phyloP scores from a whole-genome alignment of 2,329 filamentous ascomycete genomes.

The Sarocladiaceae sp. region DNA sequence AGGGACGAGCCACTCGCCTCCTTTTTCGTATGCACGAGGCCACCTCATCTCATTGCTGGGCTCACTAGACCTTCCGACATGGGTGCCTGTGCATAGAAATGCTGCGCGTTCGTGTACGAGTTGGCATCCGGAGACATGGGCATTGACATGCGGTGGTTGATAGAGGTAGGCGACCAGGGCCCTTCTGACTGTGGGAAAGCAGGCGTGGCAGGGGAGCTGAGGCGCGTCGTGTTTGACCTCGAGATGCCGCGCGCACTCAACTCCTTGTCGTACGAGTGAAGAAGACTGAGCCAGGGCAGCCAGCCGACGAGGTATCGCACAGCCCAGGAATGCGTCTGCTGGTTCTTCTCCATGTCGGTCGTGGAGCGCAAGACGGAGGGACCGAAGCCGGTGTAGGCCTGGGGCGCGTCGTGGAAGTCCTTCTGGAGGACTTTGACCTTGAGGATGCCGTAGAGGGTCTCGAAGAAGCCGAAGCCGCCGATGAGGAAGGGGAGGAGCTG shows the following conservation, averaged over 20 bases:
- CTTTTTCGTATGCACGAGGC: no score
- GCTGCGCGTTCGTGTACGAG: neutral
- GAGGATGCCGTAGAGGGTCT: constrained; percentile 14
- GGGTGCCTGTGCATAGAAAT: neutral
- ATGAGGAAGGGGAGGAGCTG: constrained; percentile 18
- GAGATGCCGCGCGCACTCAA: constrained; percentile 9
- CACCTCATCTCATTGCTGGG: neutral
- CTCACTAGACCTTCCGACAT: neutral
- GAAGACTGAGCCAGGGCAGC: constrained; percentile 18
- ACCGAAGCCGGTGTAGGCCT: neutral
- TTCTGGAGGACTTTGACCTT: constrained; percentile 12
- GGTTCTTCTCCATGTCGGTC: constrained; percentile 7
- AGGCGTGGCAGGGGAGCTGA: neutral
- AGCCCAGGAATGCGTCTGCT: neutral
- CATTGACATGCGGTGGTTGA: constrained; percentile 1
- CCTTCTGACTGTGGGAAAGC: neutral
- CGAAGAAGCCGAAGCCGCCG: constrained; percentile 17
- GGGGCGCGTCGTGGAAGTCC: constrained; percentile 6
- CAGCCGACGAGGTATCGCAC: constrained; percentile 17
- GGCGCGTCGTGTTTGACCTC: constrained; percentile 6
- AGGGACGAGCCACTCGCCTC: neutral
- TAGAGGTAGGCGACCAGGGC: constrained; percentile 1
- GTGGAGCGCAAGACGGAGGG: constrained; percentile 4
- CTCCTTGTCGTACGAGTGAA: constrained; percentile 13
- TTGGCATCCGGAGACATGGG: neutral